phyloP scores from a whole-genome alignment of 371 early-diverging fungal genomes.

The Blakeslea trispora region DNA sequence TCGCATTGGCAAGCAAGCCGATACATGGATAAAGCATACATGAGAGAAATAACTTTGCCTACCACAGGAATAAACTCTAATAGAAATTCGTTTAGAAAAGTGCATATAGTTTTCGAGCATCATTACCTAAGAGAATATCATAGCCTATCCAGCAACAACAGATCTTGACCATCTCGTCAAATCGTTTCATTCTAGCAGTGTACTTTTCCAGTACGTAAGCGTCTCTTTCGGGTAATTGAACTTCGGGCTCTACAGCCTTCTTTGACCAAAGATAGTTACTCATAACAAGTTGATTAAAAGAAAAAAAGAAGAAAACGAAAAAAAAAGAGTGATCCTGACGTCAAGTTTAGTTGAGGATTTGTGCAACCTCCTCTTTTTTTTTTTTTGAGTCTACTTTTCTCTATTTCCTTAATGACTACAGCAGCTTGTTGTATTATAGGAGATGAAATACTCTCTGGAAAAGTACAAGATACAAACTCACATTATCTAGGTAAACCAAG shows the following conservation, averaged over 20 bases:
- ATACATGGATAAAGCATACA: conserved; percentile 41
- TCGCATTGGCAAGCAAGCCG: conserved; percentile 40
- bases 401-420: conserved; percentile 5
- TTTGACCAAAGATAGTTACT: conserved; percentile 16
- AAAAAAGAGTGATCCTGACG: conserved; percentile 4
- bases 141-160: conserved; percentile 57
- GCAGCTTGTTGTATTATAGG: conserved; percentile 52
- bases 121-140: conserved; percentile 39
- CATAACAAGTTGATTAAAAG: neutral
- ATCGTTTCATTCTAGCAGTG: conserved; percentile 37
- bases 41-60: conserved; percentile 46
- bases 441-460: conserved; percentile 78
- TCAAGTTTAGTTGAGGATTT: neutral
- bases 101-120: neutral
- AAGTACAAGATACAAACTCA: conserved; percentile 68
- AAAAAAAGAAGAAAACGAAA: conserved; percentile 3
- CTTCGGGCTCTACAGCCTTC: conserved; percentile 17
- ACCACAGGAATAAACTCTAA: conserved; percentile 50
- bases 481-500: conserved; percentile 46
- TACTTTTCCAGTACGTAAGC: conserved; percentile 38
- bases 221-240: conserved; percentile 40
- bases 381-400: neutral
- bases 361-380: neutral
- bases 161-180: conserved; percentile 46
- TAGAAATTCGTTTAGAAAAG: neutral